Evolutionary conservation across 2,329 filamentous ascomycete species (phyloP), one percentile per base, ranked within the genome.

Genomic region (Rhytidhysteron rufulum): DNA sequence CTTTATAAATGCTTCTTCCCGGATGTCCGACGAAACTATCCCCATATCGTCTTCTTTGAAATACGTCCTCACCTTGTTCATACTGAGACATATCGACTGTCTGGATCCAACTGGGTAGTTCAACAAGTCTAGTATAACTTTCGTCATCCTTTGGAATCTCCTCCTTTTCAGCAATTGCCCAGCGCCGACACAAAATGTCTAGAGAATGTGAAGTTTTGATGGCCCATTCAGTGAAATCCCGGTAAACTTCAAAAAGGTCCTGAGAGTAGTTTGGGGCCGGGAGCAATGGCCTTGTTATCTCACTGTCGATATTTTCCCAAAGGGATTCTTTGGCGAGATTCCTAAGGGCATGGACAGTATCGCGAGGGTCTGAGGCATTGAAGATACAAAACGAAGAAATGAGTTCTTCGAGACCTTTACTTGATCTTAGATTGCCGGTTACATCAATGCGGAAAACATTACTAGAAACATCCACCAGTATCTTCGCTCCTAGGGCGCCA

Each of bases 291-390:
- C 9, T 16, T 17, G n/a, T 30, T 5, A 21, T 18, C n/a, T 17
- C 11, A 15, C 9, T 21, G 4, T 19, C 27, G 10, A 15, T 15
- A 31, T 15, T 31, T 15, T 25, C 15, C n/a, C 13, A 17, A 10
- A 13, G 20, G 20, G 46, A 48, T 17, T 53, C 52, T 18, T 42
- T 48, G 4, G 51, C 43, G 15, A 59, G 47, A 37, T 47, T 49
- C 5, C 47, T 34, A 2, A 59, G 35, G 15, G 48, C 45, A 42
- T 49, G 49, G 16, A 59, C 50, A 1, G 47, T 53, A 42, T 59
- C 56, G 15, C 49, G 44, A 3, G 54, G 56, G 32, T 59, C 51
- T 4, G 53, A 40, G 1, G 48, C 39, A 11, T 57, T 47, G 30
- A 57, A 59, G 2, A 40, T 22, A 3, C 37, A 37, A 1, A 59